These are phyloP conservation scores for Ophiocordyceps sinensis DNA, from an alignment of 2,329 filamentous ascomycete genomes.

Conservation along the genomic window DNA sequence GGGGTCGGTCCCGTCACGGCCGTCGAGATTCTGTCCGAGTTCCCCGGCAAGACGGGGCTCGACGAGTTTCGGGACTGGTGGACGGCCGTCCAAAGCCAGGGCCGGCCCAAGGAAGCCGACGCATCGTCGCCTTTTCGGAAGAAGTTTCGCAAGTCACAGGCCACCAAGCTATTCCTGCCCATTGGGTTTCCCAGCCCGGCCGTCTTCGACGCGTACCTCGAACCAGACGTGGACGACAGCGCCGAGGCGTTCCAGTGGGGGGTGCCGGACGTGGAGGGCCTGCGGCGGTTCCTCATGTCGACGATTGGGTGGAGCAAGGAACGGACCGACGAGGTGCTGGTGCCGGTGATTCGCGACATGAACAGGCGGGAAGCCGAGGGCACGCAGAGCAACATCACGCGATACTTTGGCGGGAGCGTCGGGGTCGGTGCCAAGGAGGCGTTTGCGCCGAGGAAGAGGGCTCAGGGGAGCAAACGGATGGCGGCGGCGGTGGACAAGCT, in stretches of 20 bases:
- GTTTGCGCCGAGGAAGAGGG: conserved; percentile 55
- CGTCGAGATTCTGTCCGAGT: conserved; percentile 86
- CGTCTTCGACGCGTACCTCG: conserved; percentile 70
- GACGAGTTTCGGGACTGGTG: conserved; percentile 80
- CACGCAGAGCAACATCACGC: conserved; percentile 92
- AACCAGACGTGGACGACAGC: conserved; percentile 72
- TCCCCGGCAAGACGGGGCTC: conserved; percentile 47
- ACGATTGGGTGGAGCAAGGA: conserved; percentile 91
- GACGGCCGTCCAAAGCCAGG: conserved; percentile 55
- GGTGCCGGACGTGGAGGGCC: conserved; percentile 76
- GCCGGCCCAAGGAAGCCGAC: conserved; percentile 50
- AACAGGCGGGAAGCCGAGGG: conserved; percentile 78
- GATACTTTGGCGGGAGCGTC: conserved; percentile 66
- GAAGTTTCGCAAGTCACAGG: conserved; percentile 72
- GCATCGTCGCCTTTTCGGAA: conserved; percentile 53
- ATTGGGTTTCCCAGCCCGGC: conserved; percentile 61
- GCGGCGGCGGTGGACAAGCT: conserved; percentile 58
- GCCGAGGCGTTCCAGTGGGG: conserved; percentile 85
- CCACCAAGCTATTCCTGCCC: conserved; percentile 74
- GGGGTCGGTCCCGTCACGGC: conserved; percentile 91
- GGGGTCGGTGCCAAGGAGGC: conserved; percentile 51
- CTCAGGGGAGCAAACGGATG: conserved; percentile 58
- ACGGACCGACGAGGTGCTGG: conserved; percentile 84
- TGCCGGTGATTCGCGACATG: conserved; percentile 93
- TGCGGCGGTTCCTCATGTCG: conserved; percentile 72